Base-by-base conservation (phyloP, 2,329 filamentous ascomycete species). In the Ceratocystis variospora region DNA sequence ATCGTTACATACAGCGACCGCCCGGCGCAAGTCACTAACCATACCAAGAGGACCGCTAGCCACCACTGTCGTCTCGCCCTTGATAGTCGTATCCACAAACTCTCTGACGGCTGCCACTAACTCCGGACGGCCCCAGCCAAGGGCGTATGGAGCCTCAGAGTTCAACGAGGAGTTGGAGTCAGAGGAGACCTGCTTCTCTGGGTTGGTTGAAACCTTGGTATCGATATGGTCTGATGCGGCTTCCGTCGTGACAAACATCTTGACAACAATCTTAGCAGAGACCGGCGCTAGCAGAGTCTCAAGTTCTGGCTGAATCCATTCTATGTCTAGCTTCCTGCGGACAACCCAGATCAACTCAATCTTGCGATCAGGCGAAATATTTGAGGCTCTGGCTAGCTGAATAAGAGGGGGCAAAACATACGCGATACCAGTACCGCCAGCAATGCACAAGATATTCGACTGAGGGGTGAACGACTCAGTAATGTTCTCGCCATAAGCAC, bases 271-370 rank as follows among this genome's bases (percentile, higher is more conserved):
- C 3, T 77, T 73, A 62, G 77, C 66, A 28, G 66, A 67, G 31
- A 61, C 75, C 2, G 75, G 76, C 6, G 75, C 75, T 3, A 74
- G 75, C 8, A 87, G 74, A 5, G 77, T 69, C 1, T 79, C 75
- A 10, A 88, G 74, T 72, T 89, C 86, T 5, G 75, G 71, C 31
- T 75, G 73, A 8, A 88, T 75, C 85, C 86, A 89, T 22, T 78
- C 75, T 17, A 83, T 73, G 68, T 88, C 82, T 5, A 73, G 72
- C 5, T 75, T 75, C 50, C 80, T 79, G 15, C 84, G 78, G 46
- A 88, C 77, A 1, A 82, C 80, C 86, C 86, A 89, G 66, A 87
- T 76, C n/a, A 89, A 79, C 70, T 85, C 81, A 1, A 87, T 72
- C 68, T 76, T 79, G 63, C 79, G 75, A 65, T 78, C 74, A 31